These are phyloP conservation scores for Populus hybrid DNA, from an alignment of 441 rosid genomes.

Conservation along the genomic window DNA sequence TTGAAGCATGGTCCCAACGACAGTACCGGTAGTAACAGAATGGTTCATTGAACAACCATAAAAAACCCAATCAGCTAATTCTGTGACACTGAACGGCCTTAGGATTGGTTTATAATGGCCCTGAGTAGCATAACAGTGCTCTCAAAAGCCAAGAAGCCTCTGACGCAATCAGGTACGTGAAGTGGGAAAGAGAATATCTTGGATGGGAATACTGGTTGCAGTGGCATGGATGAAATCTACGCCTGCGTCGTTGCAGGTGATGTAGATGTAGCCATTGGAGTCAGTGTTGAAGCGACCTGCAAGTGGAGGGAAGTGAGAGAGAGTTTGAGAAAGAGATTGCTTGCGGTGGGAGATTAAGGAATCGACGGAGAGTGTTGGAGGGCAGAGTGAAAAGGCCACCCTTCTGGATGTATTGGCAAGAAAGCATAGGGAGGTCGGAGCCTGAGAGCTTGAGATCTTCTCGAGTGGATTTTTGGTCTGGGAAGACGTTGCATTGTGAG, in stretches of 20 bases:
- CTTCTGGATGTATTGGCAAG: slow-evolving; percentile 94
- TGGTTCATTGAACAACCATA: slow-evolving; percentile 73
- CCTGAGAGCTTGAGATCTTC: slow-evolving; percentile 65
- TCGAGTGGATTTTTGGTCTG: slow-evolving; percentile 42
- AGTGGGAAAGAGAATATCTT: slow-evolving; percentile 40
- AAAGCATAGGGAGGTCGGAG: slow-evolving; percentile 91
- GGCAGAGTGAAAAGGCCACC: slow-evolving; percentile 56
- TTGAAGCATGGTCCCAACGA: slow-evolving; percentile 94
- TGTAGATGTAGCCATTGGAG: slow-evolving; percentile 51
- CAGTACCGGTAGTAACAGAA: slow-evolving; percentile 78
- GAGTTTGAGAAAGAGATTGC: slow-evolving; percentile 58
- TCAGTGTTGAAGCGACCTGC: slow-evolving; percentile 77
- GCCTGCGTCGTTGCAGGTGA: slow-evolving; percentile 74
- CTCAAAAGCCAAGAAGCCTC: slow-evolving; percentile 66
- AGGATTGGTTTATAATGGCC: slow-evolving; percentile 67
- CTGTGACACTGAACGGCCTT: slow-evolving; percentile 82
- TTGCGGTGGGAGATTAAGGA: slow-evolving; percentile 46
- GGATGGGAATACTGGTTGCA: slow-evolving; percentile 38
- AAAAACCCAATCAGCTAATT: slow-evolving; percentile 72
- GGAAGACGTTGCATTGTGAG: slow-evolving; percentile 64
- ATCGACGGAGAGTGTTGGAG: slow-evolving; percentile 32
- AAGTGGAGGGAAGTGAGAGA: slow-evolving; percentile 70
- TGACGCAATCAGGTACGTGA: slow-evolving; percentile 61
- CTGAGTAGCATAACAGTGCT: slow-evolving; percentile 58
- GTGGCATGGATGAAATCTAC: slow-evolving; percentile 57